Conservation (phyloP, 2,329 filamentous ascomycete species). For the Volutella citrinella region DNA sequence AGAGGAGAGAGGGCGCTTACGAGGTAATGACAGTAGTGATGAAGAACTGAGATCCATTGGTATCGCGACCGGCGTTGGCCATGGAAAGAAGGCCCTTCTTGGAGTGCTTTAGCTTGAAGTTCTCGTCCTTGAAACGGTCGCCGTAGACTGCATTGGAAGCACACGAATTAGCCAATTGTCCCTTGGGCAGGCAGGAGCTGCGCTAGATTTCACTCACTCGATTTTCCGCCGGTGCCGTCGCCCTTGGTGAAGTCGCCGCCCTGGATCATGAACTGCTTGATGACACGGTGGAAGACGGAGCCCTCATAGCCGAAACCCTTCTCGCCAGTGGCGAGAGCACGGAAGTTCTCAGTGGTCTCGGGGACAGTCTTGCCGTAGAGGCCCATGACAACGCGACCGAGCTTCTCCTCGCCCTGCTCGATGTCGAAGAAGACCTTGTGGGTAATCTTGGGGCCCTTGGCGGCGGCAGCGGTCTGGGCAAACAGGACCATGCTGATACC, state of each 20-base stretch:
- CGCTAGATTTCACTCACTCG: conserved; percentile 60
- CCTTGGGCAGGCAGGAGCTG: too few relatives aligned
- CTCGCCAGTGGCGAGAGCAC: conserved; percentile 78
- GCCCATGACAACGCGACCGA: conserved; percentile 76
- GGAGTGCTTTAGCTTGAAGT: conserved; percentile 93
- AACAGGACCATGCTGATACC: conserved; percentile 74
- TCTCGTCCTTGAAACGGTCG: conserved; percentile 81
- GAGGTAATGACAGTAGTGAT: conserved; percentile 79
- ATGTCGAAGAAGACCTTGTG: conserved; percentile 93
- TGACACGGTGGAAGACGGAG: conserved; percentile 84
- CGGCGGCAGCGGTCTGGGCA: conserved; percentile 68
- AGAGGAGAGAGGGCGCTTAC: conserved; percentile 41
- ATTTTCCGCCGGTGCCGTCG: conserved; percentile 82
- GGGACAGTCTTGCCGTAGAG: conserved; percentile 87
- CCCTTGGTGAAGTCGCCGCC: conserved; percentile 84
- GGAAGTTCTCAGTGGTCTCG: conserved; percentile 72
- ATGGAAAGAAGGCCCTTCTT: conserved; percentile 81
- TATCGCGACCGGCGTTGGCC: conserved; percentile 82
- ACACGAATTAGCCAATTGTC: conserved; percentile 17
- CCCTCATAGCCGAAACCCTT: conserved; percentile 82
- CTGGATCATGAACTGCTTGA: conserved; percentile 90
- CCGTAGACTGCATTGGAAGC: conserved; percentile 68
- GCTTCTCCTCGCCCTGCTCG: conserved; percentile 66
- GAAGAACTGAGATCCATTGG: conserved; percentile 89
- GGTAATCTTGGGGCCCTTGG: conserved; percentile 91